Base-by-base conservation (phyloP, 192 early-diverging fungal genomes). In the Backusella liffmaniae region DNA sequence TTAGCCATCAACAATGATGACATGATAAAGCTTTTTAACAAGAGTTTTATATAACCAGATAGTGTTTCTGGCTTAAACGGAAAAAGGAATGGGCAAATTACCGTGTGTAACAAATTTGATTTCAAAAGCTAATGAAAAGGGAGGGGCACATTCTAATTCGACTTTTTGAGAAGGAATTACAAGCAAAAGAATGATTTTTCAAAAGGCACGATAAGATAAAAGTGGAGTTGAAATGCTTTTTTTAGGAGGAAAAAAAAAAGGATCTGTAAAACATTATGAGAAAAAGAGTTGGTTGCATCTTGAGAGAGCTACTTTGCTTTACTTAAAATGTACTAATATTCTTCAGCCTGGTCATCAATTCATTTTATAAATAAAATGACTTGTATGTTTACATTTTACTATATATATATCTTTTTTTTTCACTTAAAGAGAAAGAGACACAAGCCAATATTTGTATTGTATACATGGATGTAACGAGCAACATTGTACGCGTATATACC, bases 101-200 rank as follows among this genome's bases (percentile, higher is more conserved):
- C 18, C 18, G 16, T 8, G 46, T 49, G 46, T 49, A 49, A 49
- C 46, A 16, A n/a, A 5, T 49, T 49, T 49, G 46, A 49, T 49
- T n/a, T 49, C 18, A 49, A 49, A 39, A 49, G 6, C 6, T 49
- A 49, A 49, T 49, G 16, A 49, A n/a, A 49, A 18, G 46, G 46
- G 46, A 49, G 46, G 18, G 46, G n/a, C 53, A 59, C 53, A 59
- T 59, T 59, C 53, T 59, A 59, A 59, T 23, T 26, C 23, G n/a
- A 59, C 53, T 59, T 59, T 59, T 59, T 59, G 53, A 49, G 46
- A 49, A 49, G 46, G 46, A n/a, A 49, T 49, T 49, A 49, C 46
- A 59, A 21, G 9, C 53, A 26, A 26, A 7, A 5, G 53, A 23
- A 12, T 59, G 8, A 0, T 21, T 23, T 26, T 59, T 59, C 53